Conservation (phyloP, 2,329 filamentous ascomycete species). For the Helotiales sp. region DNA sequence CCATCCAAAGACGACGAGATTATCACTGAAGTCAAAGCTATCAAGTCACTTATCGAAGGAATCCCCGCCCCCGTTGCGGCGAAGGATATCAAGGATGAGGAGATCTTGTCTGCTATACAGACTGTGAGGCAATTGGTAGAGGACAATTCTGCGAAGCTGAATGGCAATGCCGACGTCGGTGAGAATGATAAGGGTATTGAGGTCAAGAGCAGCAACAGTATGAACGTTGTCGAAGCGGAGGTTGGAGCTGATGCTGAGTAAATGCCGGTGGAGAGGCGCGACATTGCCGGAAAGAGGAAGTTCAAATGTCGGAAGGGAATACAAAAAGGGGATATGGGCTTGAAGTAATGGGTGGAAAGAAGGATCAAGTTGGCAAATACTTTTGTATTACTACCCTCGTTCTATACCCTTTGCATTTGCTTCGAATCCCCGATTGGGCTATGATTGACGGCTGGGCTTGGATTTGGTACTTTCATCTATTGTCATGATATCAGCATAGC, state of each 20-base stretch:
- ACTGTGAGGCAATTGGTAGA: slow-evolving; percentile 11
- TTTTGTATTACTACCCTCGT: slow-evolving; percentile 3
- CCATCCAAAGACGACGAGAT: slow-evolving; percentile 16
- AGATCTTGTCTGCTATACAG: slow-evolving; percentile 11
- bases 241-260: slow-evolving; percentile 9
- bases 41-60: slow-evolving; percentile 8
- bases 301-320: background rate
- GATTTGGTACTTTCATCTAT: background rate
- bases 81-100: slow-evolving; percentile 13
- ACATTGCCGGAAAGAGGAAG: background rate
- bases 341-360: slow-evolving; percentile 3
- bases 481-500: background rate
- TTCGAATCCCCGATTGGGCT: background rate
- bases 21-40: background rate
- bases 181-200: slow-evolving; percentile 21
- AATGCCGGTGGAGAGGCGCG: too few species aligned
- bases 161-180: slow-evolving; percentile 15
- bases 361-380: background rate
- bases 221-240: slow-evolving; percentile 20
- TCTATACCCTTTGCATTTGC: slow-evolving; percentile 19
- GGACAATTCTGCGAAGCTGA: slow-evolving; percentile 4
- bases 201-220: slow-evolving; percentile 20
- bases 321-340: background rate
- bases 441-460: background rate
- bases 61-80: slow-evolving; percentile 8